Evolutionary conservation across 352 stramenopile genomes (phyloP).

Genomic region (Phytophthora quininea): DNA sequence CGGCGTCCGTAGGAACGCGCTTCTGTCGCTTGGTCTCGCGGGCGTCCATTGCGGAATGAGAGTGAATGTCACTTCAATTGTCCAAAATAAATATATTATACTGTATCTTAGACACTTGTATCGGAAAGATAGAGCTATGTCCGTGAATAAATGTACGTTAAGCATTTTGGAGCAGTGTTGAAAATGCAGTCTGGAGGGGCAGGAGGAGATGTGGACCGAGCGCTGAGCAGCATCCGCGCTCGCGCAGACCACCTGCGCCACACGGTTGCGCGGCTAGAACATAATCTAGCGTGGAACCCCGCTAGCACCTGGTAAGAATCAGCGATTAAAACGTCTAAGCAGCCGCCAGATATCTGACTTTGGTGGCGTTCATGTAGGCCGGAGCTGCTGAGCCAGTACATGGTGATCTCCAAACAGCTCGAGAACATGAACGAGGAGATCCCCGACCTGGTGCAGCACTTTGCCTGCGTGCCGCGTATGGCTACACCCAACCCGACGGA

Average conservation of each 20-base stretch:
- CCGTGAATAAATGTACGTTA: not conserved
- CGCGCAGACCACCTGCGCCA: slow-evolving; percentile 82
- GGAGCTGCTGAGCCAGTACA: slow-evolving; percentile 84
- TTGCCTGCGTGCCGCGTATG: slow-evolving; percentile 84
- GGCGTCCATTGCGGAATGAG: slow-evolving; percentile 12
- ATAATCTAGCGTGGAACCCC: slow-evolving; percentile 82
- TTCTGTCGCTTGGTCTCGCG: slow-evolving; percentile 33
- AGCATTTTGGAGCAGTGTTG: not conserved
- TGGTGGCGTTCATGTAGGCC: slow-evolving; percentile 40
- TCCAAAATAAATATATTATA: not conserved
- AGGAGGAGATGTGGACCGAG: slow-evolving; percentile 74
- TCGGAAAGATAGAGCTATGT: not conserved
- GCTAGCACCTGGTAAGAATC: slow-evolving; percentile 70
- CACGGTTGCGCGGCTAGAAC: slow-evolving; percentile 75
- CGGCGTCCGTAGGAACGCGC: not conserved
- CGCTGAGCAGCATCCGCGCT: slow-evolving; percentile 79
- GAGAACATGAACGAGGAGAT: slow-evolving; percentile 92
- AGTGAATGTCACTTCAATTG: slow-evolving; percentile 24
- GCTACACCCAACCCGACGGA: slow-evolving; percentile 78
- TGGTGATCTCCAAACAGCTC: slow-evolving; percentile 87
- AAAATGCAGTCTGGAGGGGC: slow-evolving; percentile 45
- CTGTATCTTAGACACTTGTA: not conserved
- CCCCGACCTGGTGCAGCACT: slow-evolving; percentile 84
- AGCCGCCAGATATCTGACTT: not conserved
- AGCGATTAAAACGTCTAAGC: not conserved